These are phyloP conservation scores for Calamus simplicifolius DNA, from an alignment of 176 grass and related monocot species.

Conservation along the genomic window DNA sequence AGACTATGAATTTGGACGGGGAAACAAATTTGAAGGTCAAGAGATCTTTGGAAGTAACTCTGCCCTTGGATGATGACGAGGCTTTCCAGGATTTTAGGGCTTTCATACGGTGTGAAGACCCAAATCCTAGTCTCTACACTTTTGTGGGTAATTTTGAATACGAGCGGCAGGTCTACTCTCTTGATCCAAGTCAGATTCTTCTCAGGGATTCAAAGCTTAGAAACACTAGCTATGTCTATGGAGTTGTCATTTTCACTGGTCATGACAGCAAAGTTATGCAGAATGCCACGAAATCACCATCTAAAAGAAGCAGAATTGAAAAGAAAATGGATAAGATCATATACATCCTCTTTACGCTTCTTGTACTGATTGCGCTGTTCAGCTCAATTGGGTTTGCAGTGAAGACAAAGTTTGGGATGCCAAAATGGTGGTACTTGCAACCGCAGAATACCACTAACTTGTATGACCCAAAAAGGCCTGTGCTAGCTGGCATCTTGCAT, in stretches of 20 bases:
- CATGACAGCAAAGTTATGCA: constrained; percentile 99
- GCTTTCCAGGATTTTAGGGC: constrained; percentile 68
- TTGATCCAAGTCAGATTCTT: constrained; percentile 87
- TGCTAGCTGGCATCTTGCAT: constrained; percentile 86
- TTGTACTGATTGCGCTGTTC: constrained; percentile 83
- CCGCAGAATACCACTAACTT: constrained; percentile 45
- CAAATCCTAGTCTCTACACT: constrained; percentile 84
- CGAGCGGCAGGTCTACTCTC: constrained; percentile 68
- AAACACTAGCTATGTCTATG: constrained; percentile 89
- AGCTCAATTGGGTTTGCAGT: constrained; percentile 91
- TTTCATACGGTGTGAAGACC: constrained; percentile 81
- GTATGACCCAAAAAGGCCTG: constrained; percentile 52
- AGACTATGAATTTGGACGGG: constrained; percentile 98
- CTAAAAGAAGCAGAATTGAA: constrained; percentile 94
- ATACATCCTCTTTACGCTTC: constrained; percentile 82
- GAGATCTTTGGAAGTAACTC: constrained; percentile 78
- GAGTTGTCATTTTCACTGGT: constrained; percentile 79
- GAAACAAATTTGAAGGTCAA: constrained; percentile 99
- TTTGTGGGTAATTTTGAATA: constrained; percentile 93
- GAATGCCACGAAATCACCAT: constrained; percentile 80
- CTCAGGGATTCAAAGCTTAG: constrained; percentile 95
- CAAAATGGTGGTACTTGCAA: constrained; percentile 77
- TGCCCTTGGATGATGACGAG: constrained; percentile 69
- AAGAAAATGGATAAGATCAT: constrained; percentile 97
- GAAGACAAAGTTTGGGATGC: constrained; percentile 67